Base-by-base conservation (phyloP, 441 rosid genomes). In the Populus hybrid region DNA sequence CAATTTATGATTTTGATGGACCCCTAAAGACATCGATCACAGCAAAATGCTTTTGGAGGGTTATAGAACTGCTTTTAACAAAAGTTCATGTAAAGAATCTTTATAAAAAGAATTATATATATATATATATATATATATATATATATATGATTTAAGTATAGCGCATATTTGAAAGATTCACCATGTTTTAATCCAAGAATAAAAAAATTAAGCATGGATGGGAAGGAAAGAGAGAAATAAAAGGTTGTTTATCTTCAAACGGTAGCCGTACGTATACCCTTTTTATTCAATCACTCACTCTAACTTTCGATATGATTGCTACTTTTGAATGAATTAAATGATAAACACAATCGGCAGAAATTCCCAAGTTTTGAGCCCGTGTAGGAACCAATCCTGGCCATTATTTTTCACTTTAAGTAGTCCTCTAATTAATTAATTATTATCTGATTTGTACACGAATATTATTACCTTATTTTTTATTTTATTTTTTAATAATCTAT, bases 21-120 rank as follows among this genome's bases (percentile, higher is more conserved):
- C 75, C 83, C 77, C 69, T 65, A 70, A 78, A 84, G 75, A 76
- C 16, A 66, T 77, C 72, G 67, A 79, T 81, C 42, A 75, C 75
- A 75, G 68, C 69, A 69, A 35, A 35, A 65, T 57, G 34, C 71
- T 75, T 72, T 66, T 65, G 20, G 40, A 35, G 26, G 20, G 21
- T 59, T 69, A 30, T 26, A 21, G 16, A 21, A 69, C 32, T 67
- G 70, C 70, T 28, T 67, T 34, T 28, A 2, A 14, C 5, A 26
- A 38, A 9, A 50, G 57, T 50, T 50, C 18, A 50, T 5, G 20
- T 50, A 14, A 0, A 50, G 57, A 50, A 50, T 14, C 57, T 50
- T 50, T 50, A 46, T 46, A 38, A 46, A 46, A 46, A 14, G 5
- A 30, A 30, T 3, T 28, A 28, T 28, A 28, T 28, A 28, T 30